These are phyloP conservation scores for Lactarius hatsudake DNA, from an alignment of 768 basidiomycete genomes.

Conservation along the genomic window DNA sequence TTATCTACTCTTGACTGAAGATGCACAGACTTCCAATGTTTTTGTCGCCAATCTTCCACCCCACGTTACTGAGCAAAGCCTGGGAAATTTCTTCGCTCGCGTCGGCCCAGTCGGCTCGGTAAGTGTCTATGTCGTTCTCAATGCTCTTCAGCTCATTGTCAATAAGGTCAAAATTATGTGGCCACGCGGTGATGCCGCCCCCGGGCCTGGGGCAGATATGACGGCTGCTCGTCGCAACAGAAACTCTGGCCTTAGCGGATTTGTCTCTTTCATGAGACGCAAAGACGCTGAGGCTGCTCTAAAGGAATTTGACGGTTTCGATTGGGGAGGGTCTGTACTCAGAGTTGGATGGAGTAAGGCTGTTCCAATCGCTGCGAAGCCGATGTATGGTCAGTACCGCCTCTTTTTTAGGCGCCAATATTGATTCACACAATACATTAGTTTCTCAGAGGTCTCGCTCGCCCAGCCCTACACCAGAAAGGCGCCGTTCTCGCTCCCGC, in stretches of 20 bases:
- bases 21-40: constrained; percentile 82
- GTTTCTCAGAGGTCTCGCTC: constrained; percentile 24
- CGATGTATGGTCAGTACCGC: constrained; percentile 67
- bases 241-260: constrained; percentile 83
- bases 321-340: constrained; percentile 89
- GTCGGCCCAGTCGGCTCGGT: constrained; percentile 92
- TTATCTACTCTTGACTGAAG: constrained; percentile 11
- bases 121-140: constrained; percentile 30
- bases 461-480: constrained; percentile 38
- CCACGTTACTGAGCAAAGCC: constrained; percentile 77
- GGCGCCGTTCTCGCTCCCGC: constrained; percentile 36
- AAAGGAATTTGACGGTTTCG: constrained; percentile 86
- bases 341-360: constrained; percentile 98
- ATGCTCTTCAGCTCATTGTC: constrained; percentile 11
- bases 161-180: constrained; percentile 94
- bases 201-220: constrained; percentile 74
- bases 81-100: constrained; percentile 90
- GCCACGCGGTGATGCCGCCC: constrained; percentile 78
- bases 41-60: constrained; percentile 93
- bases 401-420: background rate
- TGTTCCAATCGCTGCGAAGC: constrained; percentile 76
- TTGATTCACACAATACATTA: background rate
- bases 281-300: constrained; percentile 87
- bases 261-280: constrained; percentile 95
- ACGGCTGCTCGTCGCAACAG: constrained; percentile 66